A percentile compares a stretch with the other conserved stretches of the same genome.
These are phyloP conservation scores for Curvularia lunata DNA, from an alignment of 2,329 filamentous ascomycete genomes.

Conservation along the genomic window DNA sequence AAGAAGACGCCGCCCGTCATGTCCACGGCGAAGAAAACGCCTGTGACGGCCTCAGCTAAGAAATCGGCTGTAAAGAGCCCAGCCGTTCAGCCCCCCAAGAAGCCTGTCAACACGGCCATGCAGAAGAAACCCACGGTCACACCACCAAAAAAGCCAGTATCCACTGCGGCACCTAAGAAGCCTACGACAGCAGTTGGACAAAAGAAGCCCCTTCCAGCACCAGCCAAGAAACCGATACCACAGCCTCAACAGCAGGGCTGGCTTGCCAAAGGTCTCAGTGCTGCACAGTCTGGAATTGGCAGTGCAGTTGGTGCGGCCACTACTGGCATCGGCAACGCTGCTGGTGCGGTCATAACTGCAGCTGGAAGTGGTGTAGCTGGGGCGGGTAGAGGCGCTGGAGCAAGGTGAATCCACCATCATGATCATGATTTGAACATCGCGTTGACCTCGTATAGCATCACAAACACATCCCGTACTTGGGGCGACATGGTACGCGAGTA, in stretches of 20 bases:
- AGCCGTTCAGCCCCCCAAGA: slow-evolving; percentile 24
- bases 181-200: slow-evolving; percentile 17
- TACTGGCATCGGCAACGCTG: slow-evolving; percentile 53
- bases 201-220: slow-evolving; percentile 18
- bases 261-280: slow-evolving; percentile 45
- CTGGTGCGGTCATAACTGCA: slow-evolving; percentile 51
- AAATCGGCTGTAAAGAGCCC: slow-evolving; percentile 9
- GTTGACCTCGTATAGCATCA: slow-evolving; percentile 44
- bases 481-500: slow-evolving; percentile 58
- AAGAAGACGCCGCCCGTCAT: slow-evolving; percentile 31
- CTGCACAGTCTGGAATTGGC: slow-evolving; percentile 22
- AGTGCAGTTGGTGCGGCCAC: slow-evolving; percentile 46
- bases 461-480: slow-evolving; percentile 55
- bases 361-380: slow-evolving; percentile 56
- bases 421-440: no score
- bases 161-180: slow-evolving; percentile 18
- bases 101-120: slow-evolving; percentile 24
- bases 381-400: slow-evolving; percentile 15
- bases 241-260: slow-evolving; percentile 51
- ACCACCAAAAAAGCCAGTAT: slow-evolving; percentile 7
- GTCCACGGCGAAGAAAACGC: slow-evolving; percentile 26
- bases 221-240: slow-evolving; percentile 18
- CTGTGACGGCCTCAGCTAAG: slow-evolving; percentile 11
- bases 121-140: slow-evolving; percentile 26
- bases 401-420: slow-evolving; percentile 14